These are phyloP conservation scores for Coemansia sp. DNA, from an alignment of 192 early-diverging fungal species.

Conservation along the genomic window DNA sequence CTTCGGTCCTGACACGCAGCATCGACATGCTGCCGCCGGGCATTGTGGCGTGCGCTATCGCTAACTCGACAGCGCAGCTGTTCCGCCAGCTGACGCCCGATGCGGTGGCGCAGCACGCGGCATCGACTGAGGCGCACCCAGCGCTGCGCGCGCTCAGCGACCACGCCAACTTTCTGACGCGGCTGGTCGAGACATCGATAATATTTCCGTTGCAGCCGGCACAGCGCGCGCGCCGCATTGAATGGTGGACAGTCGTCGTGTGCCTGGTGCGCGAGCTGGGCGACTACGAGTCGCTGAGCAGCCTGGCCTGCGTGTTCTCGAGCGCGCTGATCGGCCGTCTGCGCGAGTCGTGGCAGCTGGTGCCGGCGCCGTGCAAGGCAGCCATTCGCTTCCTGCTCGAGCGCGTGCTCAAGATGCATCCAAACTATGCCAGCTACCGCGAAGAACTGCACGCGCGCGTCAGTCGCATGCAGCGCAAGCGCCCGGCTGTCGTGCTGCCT, in stretches of 20 bases:
- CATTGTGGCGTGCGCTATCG: slow-evolving; percentile 39
- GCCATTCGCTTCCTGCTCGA: slow-evolving; percentile 42
- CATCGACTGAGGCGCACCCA: slow-evolving; percentile 6
- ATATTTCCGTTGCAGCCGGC: slow-evolving; percentile 27
- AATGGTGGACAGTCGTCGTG: slow-evolving; percentile 40
- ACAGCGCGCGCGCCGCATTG: slow-evolving; percentile 37
- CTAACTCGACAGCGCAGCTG: slow-evolving; percentile 44
- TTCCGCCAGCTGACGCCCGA: slow-evolving; percentile 34
- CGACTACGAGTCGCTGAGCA: slow-evolving; percentile 49
- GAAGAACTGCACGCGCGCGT: slow-evolving; percentile 37
- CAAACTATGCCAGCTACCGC: slow-evolving; percentile 42
- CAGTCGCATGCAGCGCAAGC: slow-evolving; percentile 12
- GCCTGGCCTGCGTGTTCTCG: slow-evolving; percentile 43
- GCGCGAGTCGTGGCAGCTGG: slow-evolving; percentile 33
- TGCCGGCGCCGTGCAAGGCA: slow-evolving; percentile 20
- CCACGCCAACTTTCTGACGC: slow-evolving; percentile 45
- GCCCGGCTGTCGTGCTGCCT: background rate
- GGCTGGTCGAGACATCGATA: slow-evolving; percentile 36
- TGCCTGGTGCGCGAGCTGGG: slow-evolving; percentile 46
- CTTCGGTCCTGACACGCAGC: slow-evolving; percentile 17
- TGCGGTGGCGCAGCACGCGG: slow-evolving; percentile 20
- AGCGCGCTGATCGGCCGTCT: slow-evolving; percentile 23
- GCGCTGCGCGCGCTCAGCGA: slow-evolving; percentile 39
- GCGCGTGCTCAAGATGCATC: slow-evolving; percentile 40
- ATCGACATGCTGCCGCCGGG: slow-evolving; percentile 43